Percentiles rank a stretch among this genome's conserved stretches.
Conservation (phyloP, 2,329 filamentous ascomycete species). For the Aurifilum marmelostoma region DNA sequence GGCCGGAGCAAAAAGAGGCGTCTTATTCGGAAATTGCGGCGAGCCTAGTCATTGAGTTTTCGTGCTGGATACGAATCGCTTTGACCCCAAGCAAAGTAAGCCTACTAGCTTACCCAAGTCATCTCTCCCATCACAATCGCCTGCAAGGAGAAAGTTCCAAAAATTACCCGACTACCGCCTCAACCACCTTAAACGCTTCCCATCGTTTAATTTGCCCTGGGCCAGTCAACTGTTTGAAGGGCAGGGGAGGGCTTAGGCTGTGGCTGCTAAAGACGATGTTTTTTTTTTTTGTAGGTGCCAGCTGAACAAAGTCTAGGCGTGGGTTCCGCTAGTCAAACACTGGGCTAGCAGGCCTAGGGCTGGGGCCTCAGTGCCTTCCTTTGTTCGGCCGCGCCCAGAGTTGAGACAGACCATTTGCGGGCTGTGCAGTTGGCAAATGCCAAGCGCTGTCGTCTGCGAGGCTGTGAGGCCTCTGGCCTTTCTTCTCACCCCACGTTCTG, state of each 20-base stretch:
- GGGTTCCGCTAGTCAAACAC: not conserved
- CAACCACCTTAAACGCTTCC: not conserved
- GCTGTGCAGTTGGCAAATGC: not conserved
- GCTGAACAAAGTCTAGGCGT: not conserved
- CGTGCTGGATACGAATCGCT: constrained; percentile 1
- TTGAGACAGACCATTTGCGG: not conserved
- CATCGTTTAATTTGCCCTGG: not conserved
- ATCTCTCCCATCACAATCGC: not conserved
- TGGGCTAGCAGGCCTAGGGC: not conserved
- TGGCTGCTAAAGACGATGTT: not conserved
- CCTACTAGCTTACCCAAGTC: not conserved
- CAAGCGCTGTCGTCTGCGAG: not conserved
- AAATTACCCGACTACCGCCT: not conserved
- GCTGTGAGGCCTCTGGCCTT: not conserved
- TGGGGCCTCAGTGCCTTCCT: not conserved
- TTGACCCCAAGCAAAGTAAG: not conserved
- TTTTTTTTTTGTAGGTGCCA: not conserved
- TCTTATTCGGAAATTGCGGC: not conserved
- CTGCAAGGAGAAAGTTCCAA: too few species aligned
- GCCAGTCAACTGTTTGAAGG: not conserved
- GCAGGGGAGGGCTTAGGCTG: not conserved
- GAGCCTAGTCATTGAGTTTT: not conserved
- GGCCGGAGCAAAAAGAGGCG: not conserved
- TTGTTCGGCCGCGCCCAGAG: not conserved
- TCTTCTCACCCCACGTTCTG: not conserved